Evolutionary conservation across 345 rosid genomes (phyloP).

Genomic region (Salix caprea): DNA sequence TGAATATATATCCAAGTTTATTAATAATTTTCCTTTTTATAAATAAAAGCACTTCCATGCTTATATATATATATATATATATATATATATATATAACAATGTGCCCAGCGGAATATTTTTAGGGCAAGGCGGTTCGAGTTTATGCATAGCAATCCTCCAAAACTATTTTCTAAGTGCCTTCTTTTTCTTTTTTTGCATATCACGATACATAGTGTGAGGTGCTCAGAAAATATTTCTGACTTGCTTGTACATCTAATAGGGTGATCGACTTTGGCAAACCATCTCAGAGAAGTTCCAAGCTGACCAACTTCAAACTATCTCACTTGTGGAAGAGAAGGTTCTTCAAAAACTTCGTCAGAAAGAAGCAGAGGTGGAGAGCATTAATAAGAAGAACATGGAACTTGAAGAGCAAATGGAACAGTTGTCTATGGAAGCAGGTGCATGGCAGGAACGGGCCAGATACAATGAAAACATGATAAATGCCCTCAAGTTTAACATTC

Average conservation of each 20-base stretch:
- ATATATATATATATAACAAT: too few relatives aligned
- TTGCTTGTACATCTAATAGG: conserved; percentile 33
- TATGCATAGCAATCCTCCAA: too few relatives aligned
- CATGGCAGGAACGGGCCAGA: conserved; percentile 76
- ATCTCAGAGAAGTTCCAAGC: conserved; percentile 60
- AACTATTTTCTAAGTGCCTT: too few relatives aligned
- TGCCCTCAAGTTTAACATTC: conserved; percentile 64
- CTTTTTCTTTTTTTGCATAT: neutral
- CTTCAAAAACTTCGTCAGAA: conserved; percentile 59
- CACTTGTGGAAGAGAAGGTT: conserved; percentile 55
- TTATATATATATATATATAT: too few relatives aligned
- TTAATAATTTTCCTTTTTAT: too few relatives aligned
- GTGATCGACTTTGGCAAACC: conserved; percentile 50
- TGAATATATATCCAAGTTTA: too few relatives aligned
- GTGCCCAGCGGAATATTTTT: too few relatives aligned
- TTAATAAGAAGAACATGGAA: conserved; percentile 66
- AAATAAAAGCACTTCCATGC: too few relatives aligned
- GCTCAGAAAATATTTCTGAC: neutral
- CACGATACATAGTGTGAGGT: neutral
- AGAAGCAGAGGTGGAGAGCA: conserved; percentile 63
- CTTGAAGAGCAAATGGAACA: conserved; percentile 75
- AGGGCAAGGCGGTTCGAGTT: too few relatives aligned
- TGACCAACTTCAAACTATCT: conserved; percentile 51
- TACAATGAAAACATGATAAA: conserved; percentile 65
- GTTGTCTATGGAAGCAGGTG: conserved; percentile 57